These are phyloP conservation scores for Candida maesae DNA, from an alignment of 805 yeast genomes.

Conservation along the genomic window DNA sequence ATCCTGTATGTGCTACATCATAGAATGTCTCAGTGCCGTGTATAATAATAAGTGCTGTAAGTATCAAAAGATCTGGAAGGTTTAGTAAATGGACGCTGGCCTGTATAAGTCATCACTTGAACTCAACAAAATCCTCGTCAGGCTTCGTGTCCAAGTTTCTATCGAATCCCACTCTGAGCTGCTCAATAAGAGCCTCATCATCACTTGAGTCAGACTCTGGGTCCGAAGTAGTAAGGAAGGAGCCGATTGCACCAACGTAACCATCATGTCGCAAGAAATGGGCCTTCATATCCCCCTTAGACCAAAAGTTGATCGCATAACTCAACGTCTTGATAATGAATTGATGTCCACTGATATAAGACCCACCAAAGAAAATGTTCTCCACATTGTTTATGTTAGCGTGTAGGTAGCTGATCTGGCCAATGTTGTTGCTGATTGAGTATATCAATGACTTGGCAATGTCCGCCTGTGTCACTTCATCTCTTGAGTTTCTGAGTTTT, in stretches of 20 bases:
- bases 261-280: constrained; percentile 95
- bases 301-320: constrained; percentile 95
- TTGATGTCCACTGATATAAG: constrained; percentile 90
- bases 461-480: constrained; percentile 44
- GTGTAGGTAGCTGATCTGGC: constrained; percentile 92
- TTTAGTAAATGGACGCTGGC: no score
- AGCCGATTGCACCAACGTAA: constrained; percentile 93
- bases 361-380: constrained; percentile 92
- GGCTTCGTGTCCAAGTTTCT: not conserved
- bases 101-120: not conserved
- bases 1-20: no score
- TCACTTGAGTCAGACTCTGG: not conserved
- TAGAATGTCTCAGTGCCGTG: no score
- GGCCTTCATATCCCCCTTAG: constrained; percentile 84
- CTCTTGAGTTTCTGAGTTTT: constrained; percentile 31
- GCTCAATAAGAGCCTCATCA: not conserved
- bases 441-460: constrained; percentile 82
- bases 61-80: no score
- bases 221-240: constrained; percentile 52
- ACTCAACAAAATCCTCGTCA: not conserved
- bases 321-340: constrained; percentile 92
- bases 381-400: constrained; percentile 80
- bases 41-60: no score
- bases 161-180: not conserved
- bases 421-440: constrained; percentile 92